Conservation (phyloP, 345 rosid genomes). For the Eucalyptus dawsonii region DNA sequence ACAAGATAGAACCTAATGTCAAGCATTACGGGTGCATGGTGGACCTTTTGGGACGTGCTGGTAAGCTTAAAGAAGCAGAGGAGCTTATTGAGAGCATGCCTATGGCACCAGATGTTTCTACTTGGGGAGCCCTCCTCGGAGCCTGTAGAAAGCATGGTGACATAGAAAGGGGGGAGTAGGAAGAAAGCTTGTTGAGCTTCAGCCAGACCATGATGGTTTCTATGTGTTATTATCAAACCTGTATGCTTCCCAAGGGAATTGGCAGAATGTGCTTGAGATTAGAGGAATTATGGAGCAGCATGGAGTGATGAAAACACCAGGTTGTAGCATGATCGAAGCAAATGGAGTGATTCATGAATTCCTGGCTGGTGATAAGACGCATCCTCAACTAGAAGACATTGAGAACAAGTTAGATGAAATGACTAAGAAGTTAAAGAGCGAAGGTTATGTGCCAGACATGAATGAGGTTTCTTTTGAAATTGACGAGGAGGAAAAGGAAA, state of each 20-base stretch:
- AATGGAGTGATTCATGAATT: conserved; percentile 40
- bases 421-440: conserved; percentile 16
- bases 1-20: conserved; percentile 31
- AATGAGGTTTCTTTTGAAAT: conserved; percentile 34
- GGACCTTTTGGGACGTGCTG: conserved; percentile 66
- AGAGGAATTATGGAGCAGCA: conserved; percentile 32
- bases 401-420: conserved; percentile 33
- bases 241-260: conserved; percentile 42
- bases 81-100: conserved; percentile 45
- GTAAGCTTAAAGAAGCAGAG: conserved; percentile 51
- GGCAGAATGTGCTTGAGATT: conserved; percentile 39
- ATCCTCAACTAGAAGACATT: conserved; percentile 22
- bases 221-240: conserved; percentile 43
- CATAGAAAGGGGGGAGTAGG: conserved; percentile 45
- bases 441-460: conserved; percentile 34
- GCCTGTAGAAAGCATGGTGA: conserved; percentile 43
- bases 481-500: conserved; percentile 47
- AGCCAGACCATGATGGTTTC: conserved; percentile 52
- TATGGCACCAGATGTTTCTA: conserved; percentile 47
- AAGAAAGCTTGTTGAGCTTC: conserved; percentile 42
- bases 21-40: conserved; percentile 79
- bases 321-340: conserved; percentile 44
- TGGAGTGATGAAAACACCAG: conserved; percentile 40
- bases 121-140: conserved; percentile 64
- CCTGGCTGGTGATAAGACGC: conserved; percentile 34